Base-by-base conservation (phyloP, 805 yeast species). In the Ogataea angusta region DNA sequence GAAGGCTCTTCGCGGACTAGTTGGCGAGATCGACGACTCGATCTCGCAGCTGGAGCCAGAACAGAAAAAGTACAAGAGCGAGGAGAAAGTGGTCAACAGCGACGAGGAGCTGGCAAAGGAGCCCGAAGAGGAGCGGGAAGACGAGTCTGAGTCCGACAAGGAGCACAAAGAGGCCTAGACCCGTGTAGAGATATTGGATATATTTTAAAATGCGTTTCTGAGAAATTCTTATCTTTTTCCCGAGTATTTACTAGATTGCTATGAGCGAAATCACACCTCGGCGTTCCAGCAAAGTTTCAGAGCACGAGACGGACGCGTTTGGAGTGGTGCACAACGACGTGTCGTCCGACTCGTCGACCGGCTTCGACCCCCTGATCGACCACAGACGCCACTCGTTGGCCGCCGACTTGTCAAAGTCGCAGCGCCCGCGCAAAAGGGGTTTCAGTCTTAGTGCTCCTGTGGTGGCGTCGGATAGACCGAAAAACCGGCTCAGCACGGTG, bases 1-100 rank as follows among this genome's bases (percentile, higher is more conserved):
- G 80, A 57, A 57, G 14, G 60, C 59, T 29, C 60, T 81, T 28
- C 52, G 78, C 40, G 76, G 69, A 26, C 54, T 70, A 17, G 62
- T 63, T 12, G 73, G 67, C 2, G 71, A 72, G 15, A 74, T 81
- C 24, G 63, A 72, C 36, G 73, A 65, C 41, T 85, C 86, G 0
- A 55, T 78, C 34, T 68, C 53, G 10, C 28, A 18, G 14, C 28
- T 39, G 27, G 49, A 42, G 15, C 31, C 37, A 22, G 51, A 43
- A 27, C 35, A 39, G 25, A 41, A 43, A 29, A 44, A 34, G 31
- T 33, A 30, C 26, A 50, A 46, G 32, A 38, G 47, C 14, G 60
- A 59, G 36, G 56, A 60, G 35, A 59, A 54, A 26, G 64, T 57
- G 26, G 36, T 32, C 12, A 54, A 48, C 22, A 46, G 48, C 19